Base-by-base conservation (phyloP, 225 moss, liverwort and hornwort genomes). In the Ulota crispa region DNA sequence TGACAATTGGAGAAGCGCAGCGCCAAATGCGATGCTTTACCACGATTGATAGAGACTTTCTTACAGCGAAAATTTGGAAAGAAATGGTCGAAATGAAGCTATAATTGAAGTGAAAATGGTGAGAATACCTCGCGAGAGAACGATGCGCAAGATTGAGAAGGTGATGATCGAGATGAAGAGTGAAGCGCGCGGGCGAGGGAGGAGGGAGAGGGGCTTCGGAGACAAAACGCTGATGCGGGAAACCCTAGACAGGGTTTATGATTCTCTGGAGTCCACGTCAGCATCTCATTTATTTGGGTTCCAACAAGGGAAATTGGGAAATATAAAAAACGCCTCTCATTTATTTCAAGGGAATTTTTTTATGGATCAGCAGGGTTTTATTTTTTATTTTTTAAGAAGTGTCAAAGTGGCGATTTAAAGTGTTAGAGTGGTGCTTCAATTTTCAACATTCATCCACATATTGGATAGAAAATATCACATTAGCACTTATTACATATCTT, bases 181-280 rank as follows among this genome's bases (percentile, higher is more conserved):
- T 42, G 70, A 73, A 73, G 72, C 24, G 66, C 26, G 26, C 13
- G 59, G 59, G 26, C 73, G 59, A 13, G 43, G 27, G 59, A 13
- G 43, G 27, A 12, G 56, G 50, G 14, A n/a, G 45, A 2, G 23
- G 60, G 20, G 56, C 41, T 71, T 41, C 4, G 59, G 11, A 79
- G 39, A 81, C 71, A 28, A 36, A 64, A 20, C n/a, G 5, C 8
- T 13, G 37, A 10, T 6, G 50, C 14, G 21, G 28, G 47, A 78
- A 72, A 62, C 85, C 78, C 78, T 85, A 72, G 30, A 24, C 41
- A 85, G 81, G 85, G 81, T 85, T 85, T 77, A 72, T 77, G 67
- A 27, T 23, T 78, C 78, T 9, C 66, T 16, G 16, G 64, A 2
- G 61, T 61, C 61, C 50, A 60, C 68, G 74, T 62, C 52, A 63